phyloP scores from a whole-genome alignment of 495 filamentous ascomycete genomes.

The Xylaria castorea region DNA sequence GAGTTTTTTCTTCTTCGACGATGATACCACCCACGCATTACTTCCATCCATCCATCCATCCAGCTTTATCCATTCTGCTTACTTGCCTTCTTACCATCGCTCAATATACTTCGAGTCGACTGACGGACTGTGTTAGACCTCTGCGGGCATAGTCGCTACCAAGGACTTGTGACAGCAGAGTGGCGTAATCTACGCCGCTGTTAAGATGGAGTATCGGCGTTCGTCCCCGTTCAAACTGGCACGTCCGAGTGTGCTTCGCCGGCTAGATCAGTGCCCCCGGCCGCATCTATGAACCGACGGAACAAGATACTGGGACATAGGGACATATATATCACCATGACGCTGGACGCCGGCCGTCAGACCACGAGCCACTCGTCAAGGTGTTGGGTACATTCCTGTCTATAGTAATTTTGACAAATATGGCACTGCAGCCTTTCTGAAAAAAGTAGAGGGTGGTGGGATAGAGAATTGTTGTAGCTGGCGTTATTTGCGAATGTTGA shows the following conservation, averaged over 20 bases:
- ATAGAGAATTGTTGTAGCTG: too few relatives aligned
- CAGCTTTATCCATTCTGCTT: too few relatives aligned
- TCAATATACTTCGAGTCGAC: not conserved
- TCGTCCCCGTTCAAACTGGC: not conserved
- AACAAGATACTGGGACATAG: not conserved
- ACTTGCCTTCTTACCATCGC: not conserved
- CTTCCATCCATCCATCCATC: not conserved
- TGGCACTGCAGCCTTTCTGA: not conserved
- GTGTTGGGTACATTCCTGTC: not conserved
- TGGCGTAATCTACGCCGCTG: not conserved
- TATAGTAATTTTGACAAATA: not conserved
- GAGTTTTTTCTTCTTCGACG: constrained; percentile 30
- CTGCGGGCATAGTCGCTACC: constrained; percentile 28
- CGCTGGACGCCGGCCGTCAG: not conserved
- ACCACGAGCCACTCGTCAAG: not conserved
- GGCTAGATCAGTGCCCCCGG: not conserved
- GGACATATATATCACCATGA: too few relatives aligned
- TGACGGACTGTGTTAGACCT: constrained; percentile 29
- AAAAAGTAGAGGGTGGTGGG: not conserved
- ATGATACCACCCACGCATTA: not conserved
- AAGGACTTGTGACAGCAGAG: not conserved
- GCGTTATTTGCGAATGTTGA: not conserved
- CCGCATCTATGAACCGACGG: not conserved
- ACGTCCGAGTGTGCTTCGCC: not conserved
- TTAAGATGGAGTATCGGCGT: not conserved